These are phyloP conservation scores for Arthrobotrys megalospora DNA, from an alignment of 2,329 filamentous ascomycete species.

Conservation along the genomic window DNA sequence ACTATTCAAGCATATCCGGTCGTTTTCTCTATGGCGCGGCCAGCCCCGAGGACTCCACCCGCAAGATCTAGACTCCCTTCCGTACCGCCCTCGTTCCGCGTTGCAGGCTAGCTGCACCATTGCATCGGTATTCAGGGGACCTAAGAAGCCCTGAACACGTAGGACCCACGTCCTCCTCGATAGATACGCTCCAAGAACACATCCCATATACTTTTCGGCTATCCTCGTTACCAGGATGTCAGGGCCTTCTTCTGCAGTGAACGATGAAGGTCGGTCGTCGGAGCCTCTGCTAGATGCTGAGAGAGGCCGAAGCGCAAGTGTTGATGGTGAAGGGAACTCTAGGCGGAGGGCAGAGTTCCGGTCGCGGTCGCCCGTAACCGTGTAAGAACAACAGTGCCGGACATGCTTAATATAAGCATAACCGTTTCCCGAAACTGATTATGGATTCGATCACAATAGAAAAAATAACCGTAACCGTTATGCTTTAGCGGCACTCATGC, in stretches of 20 bases:
- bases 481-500: constrained; percentile 86
- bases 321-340: constrained; percentile 46
- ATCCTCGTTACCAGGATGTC: constrained; percentile 14
- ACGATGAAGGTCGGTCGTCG: constrained; percentile 65
- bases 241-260: constrained; percentile 15
- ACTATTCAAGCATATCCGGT: background rate
- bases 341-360: constrained; percentile 65
- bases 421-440: constrained; percentile 68
- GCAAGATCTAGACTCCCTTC: background rate
- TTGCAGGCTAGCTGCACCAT: constrained; percentile 10
- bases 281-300: constrained; percentile 72
- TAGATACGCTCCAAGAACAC: background rate
- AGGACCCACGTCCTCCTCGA: constrained; percentile 10
- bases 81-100: constrained; percentile 20
- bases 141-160: background rate
- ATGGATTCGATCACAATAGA: constrained; percentile 69
- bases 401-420: constrained; percentile 41
- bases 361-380: constrained; percentile 66
- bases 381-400: constrained; percentile 63
- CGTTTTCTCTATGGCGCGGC: constrained; percentile 16
- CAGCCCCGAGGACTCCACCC: constrained; percentile 22
- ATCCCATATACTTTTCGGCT: background rate
- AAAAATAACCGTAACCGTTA: constrained; percentile 84
- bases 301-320: constrained; percentile 63
- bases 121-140: constrained; percentile 17